Base-by-base conservation (phyloP, 352 stramenopile species). In the Lagenidium giganteum region DNA sequence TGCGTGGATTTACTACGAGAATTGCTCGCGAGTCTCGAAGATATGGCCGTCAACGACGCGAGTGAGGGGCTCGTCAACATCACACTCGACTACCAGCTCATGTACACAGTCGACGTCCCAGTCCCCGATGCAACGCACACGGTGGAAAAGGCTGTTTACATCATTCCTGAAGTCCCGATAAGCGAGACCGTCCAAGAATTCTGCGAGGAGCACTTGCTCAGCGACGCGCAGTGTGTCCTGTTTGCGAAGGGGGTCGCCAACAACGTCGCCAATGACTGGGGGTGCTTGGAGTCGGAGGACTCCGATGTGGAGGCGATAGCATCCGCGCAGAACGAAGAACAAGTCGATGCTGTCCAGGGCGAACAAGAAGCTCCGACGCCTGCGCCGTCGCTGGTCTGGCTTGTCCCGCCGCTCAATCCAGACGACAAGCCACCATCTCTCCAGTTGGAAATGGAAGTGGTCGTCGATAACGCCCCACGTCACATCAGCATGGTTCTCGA, bases 1-100 rank as follows among this genome's bases (percentile, higher is more conserved):
- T 52, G 37, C 5, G 13, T 41, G 8, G 13, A 47, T 8, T 30
- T 64, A 6, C 17, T 37, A 9, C 52, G 45, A 13, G 51, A 79
- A 24, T 33, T 84, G 5, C 46, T 64, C 4, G 61, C 53, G 3
- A 53, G 59, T n/a, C 46, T 68, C 33, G 46, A 61, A 14, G 68
- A 83, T 16, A 83, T 87, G 66, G 64, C 49, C 33, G 46, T 21
- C 14, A 32, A 77, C 9, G 54, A 65, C 1, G 58, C 67, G 28
- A 51, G 53, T 17, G 74, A 87, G 35, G 61, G 41, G 11, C 40
- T 84, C 14, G 68, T 79, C 24, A 87, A 84, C 34, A 41, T 87
- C 34, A 81, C 70, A 22, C 42, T 83, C 24, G 74, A 87, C 42
- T 62, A 58, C 42, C 66, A 58, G 22, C 53, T 87, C 20, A 25